Conservation (phyloP, 1,284 basidiomycete species). For the Cryptococcus sp. region DNA sequence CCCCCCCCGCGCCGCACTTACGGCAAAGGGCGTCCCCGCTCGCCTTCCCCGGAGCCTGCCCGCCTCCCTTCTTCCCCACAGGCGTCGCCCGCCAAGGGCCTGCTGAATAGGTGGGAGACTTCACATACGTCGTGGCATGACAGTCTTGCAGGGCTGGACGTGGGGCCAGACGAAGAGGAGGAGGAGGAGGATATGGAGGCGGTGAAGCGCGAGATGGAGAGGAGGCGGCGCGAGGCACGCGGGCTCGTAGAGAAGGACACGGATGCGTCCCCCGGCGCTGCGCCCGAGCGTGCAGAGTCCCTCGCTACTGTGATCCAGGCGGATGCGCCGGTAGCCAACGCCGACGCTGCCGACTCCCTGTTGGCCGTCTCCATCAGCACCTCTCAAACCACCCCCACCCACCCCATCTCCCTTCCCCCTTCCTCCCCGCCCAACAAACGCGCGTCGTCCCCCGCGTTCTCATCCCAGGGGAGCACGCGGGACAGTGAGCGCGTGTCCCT, state of each 20-base stretch:
- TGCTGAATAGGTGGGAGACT: conserved; percentile 21
- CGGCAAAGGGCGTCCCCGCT: conserved; percentile 12
- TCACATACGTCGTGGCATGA: conserved; percentile 16
- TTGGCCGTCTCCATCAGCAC: conserved; percentile 16
- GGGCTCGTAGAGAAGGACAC: not conserved
- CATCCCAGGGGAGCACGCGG: not conserved
- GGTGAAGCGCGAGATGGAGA: conserved; percentile 19
- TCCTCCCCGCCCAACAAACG: conserved; percentile 1
- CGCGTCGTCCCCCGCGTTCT: not conserved
- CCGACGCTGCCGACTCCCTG: not conserved
- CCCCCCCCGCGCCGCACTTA: conserved; percentile 22
- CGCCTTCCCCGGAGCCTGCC: conserved; percentile 5
- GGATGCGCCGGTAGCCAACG: too few species aligned
- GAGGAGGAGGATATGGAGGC: conserved; percentile 14
- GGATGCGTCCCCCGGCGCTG: too few species aligned
- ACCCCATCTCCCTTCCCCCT: conserved; percentile 7
- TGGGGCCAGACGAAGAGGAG: conserved; percentile 8
- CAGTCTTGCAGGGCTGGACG: conserved; percentile 15
- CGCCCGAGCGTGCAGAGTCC: too few species aligned
- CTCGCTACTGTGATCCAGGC: too few species aligned
- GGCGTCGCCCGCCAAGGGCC: conserved; percentile 24
- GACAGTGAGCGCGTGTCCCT: not conserved
- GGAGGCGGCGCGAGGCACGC: conserved; percentile 19
- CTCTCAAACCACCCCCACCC: conserved; percentile 19
- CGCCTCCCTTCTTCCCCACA: not conserved